A percentile compares a stretch with the other conserved stretches of the same genome.
phyloP scores from a whole-genome alignment of 345 rosid species.

The Capsella bursapastoris region DNA sequence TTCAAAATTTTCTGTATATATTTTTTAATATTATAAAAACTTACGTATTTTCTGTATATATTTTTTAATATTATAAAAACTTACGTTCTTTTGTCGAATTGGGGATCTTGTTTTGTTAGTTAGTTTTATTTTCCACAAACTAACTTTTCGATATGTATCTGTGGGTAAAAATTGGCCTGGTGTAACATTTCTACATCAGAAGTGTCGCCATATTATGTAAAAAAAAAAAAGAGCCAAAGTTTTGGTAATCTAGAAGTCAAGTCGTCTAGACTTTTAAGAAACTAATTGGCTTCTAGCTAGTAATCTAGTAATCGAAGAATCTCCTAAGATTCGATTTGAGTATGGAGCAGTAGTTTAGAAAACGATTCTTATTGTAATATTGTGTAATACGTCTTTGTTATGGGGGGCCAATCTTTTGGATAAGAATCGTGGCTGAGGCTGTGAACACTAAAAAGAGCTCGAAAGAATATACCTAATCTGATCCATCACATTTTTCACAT shows the following conservation, averaged over 20 bases:
- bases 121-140: slow-evolving; percentile 29
- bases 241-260: too few relatives aligned
- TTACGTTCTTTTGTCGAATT: not conserved
- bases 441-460: slow-evolving; percentile 21
- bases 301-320: not conserved
- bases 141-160: slow-evolving; percentile 9
- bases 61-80: too few relatives aligned
- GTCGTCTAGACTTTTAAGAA: not conserved
- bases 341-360: not conserved
- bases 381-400: not conserved
- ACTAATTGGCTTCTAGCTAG: not conserved
- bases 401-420: slow-evolving; percentile 23
- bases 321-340: slow-evolving; percentile 1
- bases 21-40: too few relatives aligned
- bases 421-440: slow-evolving; percentile 27
- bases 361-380: not conserved
- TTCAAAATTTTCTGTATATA: not conserved
- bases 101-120: slow-evolving; percentile 17
- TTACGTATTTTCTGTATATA: not conserved
- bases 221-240: too few relatives aligned
- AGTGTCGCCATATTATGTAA: too few relatives aligned
- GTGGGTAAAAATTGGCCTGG: not conserved
- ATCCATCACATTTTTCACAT: slow-evolving; percentile 34
- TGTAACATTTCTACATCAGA: slow-evolving; percentile 8
- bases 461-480: slow-evolving; percentile 25